Percentiles rank a stretch among this genome's conserved stretches.
These are phyloP conservation scores for Sechiopsis laciniata DNA, from an alignment of 306 rosid species.

Conservation along the genomic window DNA sequence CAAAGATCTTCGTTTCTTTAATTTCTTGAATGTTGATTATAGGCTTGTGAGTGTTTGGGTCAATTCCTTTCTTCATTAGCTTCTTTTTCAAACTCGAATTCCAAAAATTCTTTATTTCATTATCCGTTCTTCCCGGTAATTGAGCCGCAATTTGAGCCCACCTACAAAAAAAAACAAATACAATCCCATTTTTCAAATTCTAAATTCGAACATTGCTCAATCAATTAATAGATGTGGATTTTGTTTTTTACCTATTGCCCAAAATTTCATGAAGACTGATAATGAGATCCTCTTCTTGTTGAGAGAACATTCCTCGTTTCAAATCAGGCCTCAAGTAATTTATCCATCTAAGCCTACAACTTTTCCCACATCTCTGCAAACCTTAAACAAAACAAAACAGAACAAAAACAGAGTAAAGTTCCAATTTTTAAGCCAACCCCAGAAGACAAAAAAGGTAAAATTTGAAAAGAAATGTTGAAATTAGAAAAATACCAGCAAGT, in stretches of 20 bases:
- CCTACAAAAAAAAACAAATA: conserved; percentile 30
- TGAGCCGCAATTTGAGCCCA: conserved; percentile 99
- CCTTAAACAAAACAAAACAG: conserved; percentile 30
- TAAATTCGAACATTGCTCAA: background rate
- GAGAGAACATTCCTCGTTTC: conserved; percentile 87
- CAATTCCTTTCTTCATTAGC: conserved; percentile 89
- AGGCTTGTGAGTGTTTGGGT: conserved; percentile 86
- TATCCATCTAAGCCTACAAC: conserved; percentile 90
- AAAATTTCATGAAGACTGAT: conserved; percentile 73
- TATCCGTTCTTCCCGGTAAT: conserved; percentile 93
- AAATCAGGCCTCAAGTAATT: conserved; percentile 90
- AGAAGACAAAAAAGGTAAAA: background rate
- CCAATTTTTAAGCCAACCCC: background rate
- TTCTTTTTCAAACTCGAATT: conserved; percentile 91
- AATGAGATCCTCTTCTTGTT: conserved; percentile 80
- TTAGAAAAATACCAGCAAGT: conserved; percentile 51
- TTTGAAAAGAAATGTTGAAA: too few species aligned
- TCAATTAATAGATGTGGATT: too few species aligned
- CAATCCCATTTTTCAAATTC: background rate
- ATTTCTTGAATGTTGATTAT: conserved; percentile 30
- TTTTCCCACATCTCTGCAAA: conserved; percentile 89
- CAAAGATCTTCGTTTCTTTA: conserved; percentile 32
- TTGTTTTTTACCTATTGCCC: conserved; percentile 57
- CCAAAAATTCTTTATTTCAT: conserved; percentile 95
- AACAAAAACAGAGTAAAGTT: conserved; percentile 8